Conservation (phyloP, 805 yeast species). For the Teunomyces kruisii region DNA sequence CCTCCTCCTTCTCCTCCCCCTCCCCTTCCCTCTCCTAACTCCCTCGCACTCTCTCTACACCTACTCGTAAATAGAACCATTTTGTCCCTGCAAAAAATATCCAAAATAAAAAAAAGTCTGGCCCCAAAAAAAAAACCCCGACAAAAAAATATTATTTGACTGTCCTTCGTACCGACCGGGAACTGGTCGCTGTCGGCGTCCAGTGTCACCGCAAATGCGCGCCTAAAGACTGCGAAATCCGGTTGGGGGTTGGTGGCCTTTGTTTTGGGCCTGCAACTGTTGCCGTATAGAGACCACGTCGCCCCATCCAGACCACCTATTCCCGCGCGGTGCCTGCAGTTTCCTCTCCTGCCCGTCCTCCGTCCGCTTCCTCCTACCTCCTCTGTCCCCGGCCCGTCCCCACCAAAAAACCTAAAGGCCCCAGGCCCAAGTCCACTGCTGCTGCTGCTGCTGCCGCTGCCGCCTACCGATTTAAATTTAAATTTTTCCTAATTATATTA, state of each 20-base stretch:
- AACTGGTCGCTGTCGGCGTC: neutral
- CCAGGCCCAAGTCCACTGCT: slow-evolving; percentile 2
- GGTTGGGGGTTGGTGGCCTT: too few relatives aligned
- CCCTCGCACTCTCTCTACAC: too few relatives aligned
- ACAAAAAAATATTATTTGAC: neutral
- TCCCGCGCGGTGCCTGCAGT: too few relatives aligned
- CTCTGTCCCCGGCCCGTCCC: too few relatives aligned
- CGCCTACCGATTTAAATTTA: too few relatives aligned
- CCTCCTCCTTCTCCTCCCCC: too few relatives aligned
- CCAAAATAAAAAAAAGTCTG: neutral
- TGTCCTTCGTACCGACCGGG: neutral
- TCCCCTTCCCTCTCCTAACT: too few relatives aligned
- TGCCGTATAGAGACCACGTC: neutral
- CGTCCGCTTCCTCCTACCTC: too few relatives aligned
- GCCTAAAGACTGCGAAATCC: neutral
- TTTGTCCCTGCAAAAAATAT: neutral
- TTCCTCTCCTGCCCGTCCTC: too few relatives aligned
- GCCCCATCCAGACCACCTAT: neutral
- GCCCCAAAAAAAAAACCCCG: neutral
- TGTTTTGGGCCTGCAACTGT: neutral
- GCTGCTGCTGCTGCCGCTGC: too few relatives aligned
- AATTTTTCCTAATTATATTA: slow-evolving; percentile 2
- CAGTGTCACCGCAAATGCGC: neutral
- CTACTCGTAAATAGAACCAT: neutral
- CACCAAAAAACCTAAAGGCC: too few relatives aligned